These are phyloP conservation scores for Coelastrella sp. DNA, from an alignment of 139 green algal genomes.

Conservation along the genomic window DNA sequence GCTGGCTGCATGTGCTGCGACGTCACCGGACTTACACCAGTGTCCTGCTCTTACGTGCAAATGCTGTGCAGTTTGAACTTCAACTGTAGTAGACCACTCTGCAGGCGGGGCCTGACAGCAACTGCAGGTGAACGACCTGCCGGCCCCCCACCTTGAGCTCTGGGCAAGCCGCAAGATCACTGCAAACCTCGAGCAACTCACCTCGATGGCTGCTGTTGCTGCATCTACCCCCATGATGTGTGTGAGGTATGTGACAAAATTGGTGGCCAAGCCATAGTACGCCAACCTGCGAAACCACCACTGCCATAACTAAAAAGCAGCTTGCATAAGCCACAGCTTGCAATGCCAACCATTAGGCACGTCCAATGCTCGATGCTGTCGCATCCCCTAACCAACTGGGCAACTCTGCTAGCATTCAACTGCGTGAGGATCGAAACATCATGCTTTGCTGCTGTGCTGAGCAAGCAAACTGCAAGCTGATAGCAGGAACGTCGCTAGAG, in stretches of 20 bases:
- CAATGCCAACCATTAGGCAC: not conserved
- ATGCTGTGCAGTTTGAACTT: not conserved
- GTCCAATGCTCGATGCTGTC: not conserved
- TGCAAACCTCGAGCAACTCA: constrained; percentile 24
- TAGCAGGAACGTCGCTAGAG: not conserved
- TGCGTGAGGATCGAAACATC: no score
- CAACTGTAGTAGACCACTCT: not conserved
- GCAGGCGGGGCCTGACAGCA: not conserved
- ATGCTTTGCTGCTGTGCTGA: not conserved
- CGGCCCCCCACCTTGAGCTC: not conserved
- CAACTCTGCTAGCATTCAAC: no score
- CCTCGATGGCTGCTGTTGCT: constrained; percentile 80
- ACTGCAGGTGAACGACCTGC: not conserved
- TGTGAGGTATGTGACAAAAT: constrained; percentile 94
- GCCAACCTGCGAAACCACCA: constrained; percentile 66
- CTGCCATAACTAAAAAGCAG: not conserved
- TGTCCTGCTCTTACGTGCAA: not conserved
- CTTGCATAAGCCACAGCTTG: no score
- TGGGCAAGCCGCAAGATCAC: not conserved
- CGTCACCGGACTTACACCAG: not conserved
- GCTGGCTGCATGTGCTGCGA: not conserved
- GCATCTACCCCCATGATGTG: constrained; percentile 82
- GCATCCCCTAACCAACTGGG: no score
- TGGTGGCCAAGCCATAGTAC: constrained; percentile 93
- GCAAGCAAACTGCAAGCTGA: not conserved